Conservation (phyloP, 2,329 filamentous ascomycete species). For the Davidsoniella virescens region DNA sequence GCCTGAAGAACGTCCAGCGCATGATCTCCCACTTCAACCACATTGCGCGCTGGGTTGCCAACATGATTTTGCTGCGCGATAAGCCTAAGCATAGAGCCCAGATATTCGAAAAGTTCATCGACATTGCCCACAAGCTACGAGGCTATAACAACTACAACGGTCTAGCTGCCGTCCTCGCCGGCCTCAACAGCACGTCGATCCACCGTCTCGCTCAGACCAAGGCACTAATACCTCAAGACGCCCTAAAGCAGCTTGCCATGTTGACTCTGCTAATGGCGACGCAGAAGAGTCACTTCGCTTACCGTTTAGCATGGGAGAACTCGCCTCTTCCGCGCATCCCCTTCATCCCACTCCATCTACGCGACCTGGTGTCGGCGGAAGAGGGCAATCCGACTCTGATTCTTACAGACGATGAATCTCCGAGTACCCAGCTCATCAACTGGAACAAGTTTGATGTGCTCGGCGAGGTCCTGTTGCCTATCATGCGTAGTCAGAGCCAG, state of each 20-base stretch:
- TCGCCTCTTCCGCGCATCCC: slow-evolving; percentile 80
- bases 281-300: slow-evolving; percentile 83
- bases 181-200: slow-evolving; percentile 75
- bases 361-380: slow-evolving; percentile 81
- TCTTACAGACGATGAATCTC: slow-evolving; percentile 18
- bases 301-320: slow-evolving; percentile 96
- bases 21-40: slow-evolving; percentile 93
- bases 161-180: slow-evolving; percentile 81
- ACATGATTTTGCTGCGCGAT: slow-evolving; percentile 74
- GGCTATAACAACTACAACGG: slow-evolving; percentile 96
- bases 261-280: slow-evolving; percentile 85
- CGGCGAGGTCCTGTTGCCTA: slow-evolving; percentile 74
- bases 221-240: slow-evolving; percentile 52
- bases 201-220: slow-evolving; percentile 69
- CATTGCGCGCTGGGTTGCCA: slow-evolving; percentile 65
- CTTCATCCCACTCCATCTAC: slow-evolving; percentile 75
- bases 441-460: slow-evolving; percentile 98
- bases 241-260: slow-evolving; percentile 72
- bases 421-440: slow-evolving; percentile 52
- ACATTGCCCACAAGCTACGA: slow-evolving; percentile 67
- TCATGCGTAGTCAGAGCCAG: slow-evolving; percentile 80
- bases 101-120: slow-evolving; percentile 93
- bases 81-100: slow-evolving; percentile 89
- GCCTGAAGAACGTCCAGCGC: slow-evolving; percentile 72
- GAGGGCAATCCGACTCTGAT: slow-evolving; percentile 86